Conservation (phyloP, 179 eudicot species). For the Patellifolia procumbens region DNA sequence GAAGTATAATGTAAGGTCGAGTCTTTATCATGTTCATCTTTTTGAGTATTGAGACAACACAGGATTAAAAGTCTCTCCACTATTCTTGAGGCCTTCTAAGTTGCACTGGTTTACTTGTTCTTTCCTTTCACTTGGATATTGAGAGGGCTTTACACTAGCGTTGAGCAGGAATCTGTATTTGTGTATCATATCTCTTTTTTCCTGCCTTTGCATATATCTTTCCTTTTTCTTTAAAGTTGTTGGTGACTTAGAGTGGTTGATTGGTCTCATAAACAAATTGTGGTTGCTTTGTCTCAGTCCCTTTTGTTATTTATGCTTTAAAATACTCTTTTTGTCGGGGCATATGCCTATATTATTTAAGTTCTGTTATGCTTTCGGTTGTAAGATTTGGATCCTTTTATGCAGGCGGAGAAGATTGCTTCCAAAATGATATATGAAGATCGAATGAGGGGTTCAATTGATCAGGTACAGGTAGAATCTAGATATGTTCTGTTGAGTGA, state of each 20-base stretch:
- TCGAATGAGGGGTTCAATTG: constrained; percentile 98
- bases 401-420: constrained; percentile 99
- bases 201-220: not conserved
- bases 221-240: not conserved
- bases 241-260: not conserved
- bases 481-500: constrained; percentile 1
- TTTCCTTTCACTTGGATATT: not conserved
- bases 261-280: not conserved
- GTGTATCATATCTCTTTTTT: not conserved
- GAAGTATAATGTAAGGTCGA: not conserved
- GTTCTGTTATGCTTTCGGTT: not conserved
- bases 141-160: not conserved
- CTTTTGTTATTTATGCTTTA: not conserved
- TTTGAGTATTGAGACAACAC: not conserved
- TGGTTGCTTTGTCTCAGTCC: not conserved
- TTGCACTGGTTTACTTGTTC: constrained; percentile 1
- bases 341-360: not conserved
- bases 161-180: not conserved
- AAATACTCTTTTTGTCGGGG: not conserved
- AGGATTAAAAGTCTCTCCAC: not conserved
- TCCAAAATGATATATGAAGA: constrained; percentile 96
- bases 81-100: not conserved
- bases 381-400: not conserved
- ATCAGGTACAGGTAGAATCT: constrained; percentile 58
- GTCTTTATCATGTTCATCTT: not conserved